phyloP scores from a whole-genome alignment of 176 grass and related monocot genomes.

The Aegilops tauschii region DNA sequence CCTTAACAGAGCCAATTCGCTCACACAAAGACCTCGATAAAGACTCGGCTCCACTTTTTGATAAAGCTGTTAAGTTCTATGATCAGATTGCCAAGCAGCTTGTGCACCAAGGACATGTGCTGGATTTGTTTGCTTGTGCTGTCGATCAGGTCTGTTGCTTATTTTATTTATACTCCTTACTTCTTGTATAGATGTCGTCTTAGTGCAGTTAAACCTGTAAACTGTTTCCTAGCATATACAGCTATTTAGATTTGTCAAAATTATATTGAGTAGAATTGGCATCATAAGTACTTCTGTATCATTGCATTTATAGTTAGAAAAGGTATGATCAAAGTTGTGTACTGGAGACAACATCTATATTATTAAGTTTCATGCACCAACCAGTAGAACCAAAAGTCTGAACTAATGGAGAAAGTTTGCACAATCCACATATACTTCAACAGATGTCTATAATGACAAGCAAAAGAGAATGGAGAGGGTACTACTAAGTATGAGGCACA shows the following conservation, averaged over 20 bases:
- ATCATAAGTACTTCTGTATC: neutral
- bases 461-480: neutral
- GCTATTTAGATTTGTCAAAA: neutral
- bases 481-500: constrained; percentile 3
- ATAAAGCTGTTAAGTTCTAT: constrained; percentile 95
- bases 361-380: neutral
- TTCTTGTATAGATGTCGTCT: neutral
- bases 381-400: neutral
- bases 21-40: constrained; percentile 97
- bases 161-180: neutral
- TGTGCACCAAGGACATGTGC: constrained; percentile 94
- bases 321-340: neutral
- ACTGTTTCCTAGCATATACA: neutral
- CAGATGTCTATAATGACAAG: neutral
- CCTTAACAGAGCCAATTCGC: constrained; percentile 92
- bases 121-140: constrained; percentile 98
- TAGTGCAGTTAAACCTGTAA: neutral
- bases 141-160: constrained; percentile 74
- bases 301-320: constrained; percentile 15
- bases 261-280: neutral
- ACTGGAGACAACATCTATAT: neutral
- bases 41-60: constrained; percentile 76
- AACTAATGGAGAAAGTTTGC: neutral
- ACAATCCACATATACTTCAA: neutral
- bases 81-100: constrained; percentile 91